Base-by-base conservation (phyloP, 345 rosid species). In the Bruguiera gymnorhiza region DNA sequence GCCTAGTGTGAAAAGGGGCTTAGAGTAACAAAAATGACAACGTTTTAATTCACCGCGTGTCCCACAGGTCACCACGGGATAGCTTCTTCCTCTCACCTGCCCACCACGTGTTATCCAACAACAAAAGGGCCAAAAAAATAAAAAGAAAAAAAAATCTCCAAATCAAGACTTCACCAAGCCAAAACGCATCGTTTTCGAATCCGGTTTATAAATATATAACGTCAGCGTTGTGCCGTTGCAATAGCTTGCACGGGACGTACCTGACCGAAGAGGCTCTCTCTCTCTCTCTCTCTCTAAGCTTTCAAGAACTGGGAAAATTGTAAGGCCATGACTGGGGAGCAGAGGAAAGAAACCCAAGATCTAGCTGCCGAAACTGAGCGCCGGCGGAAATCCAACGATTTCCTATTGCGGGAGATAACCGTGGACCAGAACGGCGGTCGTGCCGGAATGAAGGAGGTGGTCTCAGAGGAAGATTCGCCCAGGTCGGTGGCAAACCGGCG, bases 401-500 rank as follows among this genome's bases (percentile, higher is more conserved):
- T 68, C 39, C n/a, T 27, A 21, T 48, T 15, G 21, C 32, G 60
- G 13, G 18, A 68, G 39, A 68, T 58, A 3, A 7, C n/a, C 10
- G 31, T 50, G 48, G 64, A 58, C 27, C 29, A 21, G n/a, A 31
- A 21, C 37, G 57, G 6, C n/a, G 24, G 50, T 26, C 66, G 6
- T 18, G 21, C 60, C 9, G 15, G 16, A 21, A 36, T 34, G 26
- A 39, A 36, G 58, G 55, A 18, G 63, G 20, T 77, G 19, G 88
- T 77, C 3, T 86, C 95, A 36, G 71, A 62, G 60, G 87, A 83
- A 10, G 91, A 83, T 69, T 88, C 91, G 55, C 90, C 90, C 70
- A 80, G 78, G 73, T 85, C 89, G 58, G 85, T 82, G 51, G 83
- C 78, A 19, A 75, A 70, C 27, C 77, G 73, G 54, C 31, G 63